Evolutionary conservation across 2,329 filamentous ascomycete genomes (phyloP), one percentile per base, ranked within the genome.

Genomic region (Nemania sp.): DNA sequence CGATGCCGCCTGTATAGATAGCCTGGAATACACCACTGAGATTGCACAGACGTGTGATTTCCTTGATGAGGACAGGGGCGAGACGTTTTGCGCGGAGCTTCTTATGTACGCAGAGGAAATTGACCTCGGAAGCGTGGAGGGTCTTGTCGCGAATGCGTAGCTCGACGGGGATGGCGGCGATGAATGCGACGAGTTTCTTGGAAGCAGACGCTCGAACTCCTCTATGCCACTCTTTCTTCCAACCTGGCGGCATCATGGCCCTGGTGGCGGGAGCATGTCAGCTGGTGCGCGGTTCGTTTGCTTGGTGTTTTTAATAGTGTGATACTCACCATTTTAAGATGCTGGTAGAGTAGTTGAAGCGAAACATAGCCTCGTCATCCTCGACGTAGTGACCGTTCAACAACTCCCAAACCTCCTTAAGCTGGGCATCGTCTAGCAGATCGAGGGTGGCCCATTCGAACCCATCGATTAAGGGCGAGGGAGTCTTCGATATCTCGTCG

Each of bases 71-170:
- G 1, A 98, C 90, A 0, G 95, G 95, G 0, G 95, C 88, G 45
- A 99, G 86, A 55, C 95, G 89, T 81, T 98, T 97, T 59, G 90
- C 87, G 52, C 95, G 91, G 34, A 99, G 87, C 79, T 98, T 98
- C 83, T 98, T 98, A 83, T 99, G 95, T 57, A 99, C 89, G 72
- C 93, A 96, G 67, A 99, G 88, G 78, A 98, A 99, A 81, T 99
- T 99, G 78, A 99, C 95, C 76, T 99, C 95, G 50, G 91, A 92
- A 68, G 90, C 89, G 64, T 87, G 85, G 62, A 99, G 78, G 59
- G 85, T 79, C 61, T 90, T 90, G 61, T 89, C 81, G 65, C 93
- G 90, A 45, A 99, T 88, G 54, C 90, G 88, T 59, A 99, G 81
- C 66, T 88, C 84, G 62, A 95, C 88, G 1, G 95, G 95, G 47